Evolutionary conservation across 2,329 filamentous ascomycete genomes (phyloP).

Genomic region (Neonectria ditissima): DNA sequence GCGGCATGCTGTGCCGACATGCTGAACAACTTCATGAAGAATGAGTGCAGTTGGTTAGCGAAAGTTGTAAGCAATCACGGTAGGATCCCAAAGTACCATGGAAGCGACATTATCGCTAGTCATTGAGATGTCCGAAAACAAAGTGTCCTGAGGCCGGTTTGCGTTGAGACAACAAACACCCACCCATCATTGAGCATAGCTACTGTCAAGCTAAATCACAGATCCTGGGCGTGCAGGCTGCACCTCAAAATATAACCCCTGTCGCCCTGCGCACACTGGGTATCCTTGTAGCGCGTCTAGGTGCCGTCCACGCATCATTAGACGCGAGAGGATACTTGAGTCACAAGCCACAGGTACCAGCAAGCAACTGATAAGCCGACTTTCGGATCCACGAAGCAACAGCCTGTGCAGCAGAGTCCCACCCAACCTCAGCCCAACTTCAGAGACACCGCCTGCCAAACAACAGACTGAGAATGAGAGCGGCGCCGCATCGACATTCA

Average conservation of each 20-base stretch:
- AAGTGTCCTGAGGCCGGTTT: too few relatives aligned
- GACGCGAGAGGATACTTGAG: constrained; percentile 3
- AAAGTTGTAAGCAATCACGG: too few relatives aligned
- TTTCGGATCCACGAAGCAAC: constrained; percentile 7
- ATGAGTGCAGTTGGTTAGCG: too few relatives aligned
- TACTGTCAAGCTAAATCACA: too few relatives aligned
- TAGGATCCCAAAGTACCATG: too few relatives aligned
- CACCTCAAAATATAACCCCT: not conserved
- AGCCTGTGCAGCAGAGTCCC: constrained; percentile 13
- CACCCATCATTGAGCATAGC: too few relatives aligned
- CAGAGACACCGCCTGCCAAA: constrained; percentile 27
- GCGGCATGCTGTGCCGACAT: too few relatives aligned
- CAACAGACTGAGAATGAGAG: constrained; percentile 6
- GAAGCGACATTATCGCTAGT: too few relatives aligned
- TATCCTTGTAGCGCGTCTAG: not conserved
- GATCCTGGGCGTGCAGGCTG: too few relatives aligned
- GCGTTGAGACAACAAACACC: too few relatives aligned
- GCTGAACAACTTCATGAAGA: too few relatives aligned
- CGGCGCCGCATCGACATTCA: not conserved
- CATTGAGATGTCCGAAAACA: too few relatives aligned
- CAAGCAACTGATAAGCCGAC: constrained; percentile 12
- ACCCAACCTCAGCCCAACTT: constrained; percentile 28
- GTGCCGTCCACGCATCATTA: not conserved
- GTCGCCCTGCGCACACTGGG: not conserved
- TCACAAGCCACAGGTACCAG: constrained; percentile 4